Evolutionary conservation across 345 rosid genomes (phyloP).

Genomic region (Hibiscus mutabilis): DNA sequence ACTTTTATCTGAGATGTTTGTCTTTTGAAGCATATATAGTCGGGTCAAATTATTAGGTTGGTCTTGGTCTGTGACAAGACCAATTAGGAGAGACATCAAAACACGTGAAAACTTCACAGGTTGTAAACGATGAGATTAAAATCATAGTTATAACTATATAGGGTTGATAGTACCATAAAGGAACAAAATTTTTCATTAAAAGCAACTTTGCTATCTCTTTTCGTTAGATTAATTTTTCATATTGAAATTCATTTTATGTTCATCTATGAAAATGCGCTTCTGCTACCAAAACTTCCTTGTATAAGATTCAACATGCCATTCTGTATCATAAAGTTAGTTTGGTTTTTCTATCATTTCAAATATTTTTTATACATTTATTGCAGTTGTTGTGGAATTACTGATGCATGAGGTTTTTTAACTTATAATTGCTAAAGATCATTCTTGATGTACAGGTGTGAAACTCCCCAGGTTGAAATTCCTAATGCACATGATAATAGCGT

Average conservation of each 20-base stretch:
- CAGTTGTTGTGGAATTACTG: not conserved
- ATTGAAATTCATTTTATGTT: not conserved
- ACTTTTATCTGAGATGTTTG: not conserved
- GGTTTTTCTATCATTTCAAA: not conserved
- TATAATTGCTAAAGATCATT: conserved; percentile 16
- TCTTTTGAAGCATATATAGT: not conserved
- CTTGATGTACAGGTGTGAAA: conserved; percentile 67
- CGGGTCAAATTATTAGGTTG: too few species aligned
- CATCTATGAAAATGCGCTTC: not conserved
- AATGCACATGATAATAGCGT: conserved; percentile 89
- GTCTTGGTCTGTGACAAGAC: too few species aligned
- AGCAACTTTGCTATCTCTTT: not conserved
- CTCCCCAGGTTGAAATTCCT: conserved; percentile 79
- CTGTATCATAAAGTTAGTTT: not conserved
- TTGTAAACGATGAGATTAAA: not conserved
- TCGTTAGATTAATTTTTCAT: not conserved
- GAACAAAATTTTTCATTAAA: not conserved
- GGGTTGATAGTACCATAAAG: not conserved
- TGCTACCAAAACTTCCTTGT: too few species aligned
- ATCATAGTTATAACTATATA: not conserved
- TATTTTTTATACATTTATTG: not conserved
- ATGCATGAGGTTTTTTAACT: not conserved
- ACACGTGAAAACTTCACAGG: not conserved
- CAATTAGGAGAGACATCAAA: not conserved
- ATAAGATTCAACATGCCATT: not conserved